These are phyloP conservation scores for Alternaria gansuensis DNA, from an alignment of 2,329 filamentous ascomycete genomes.

Conservation along the genomic window DNA sequence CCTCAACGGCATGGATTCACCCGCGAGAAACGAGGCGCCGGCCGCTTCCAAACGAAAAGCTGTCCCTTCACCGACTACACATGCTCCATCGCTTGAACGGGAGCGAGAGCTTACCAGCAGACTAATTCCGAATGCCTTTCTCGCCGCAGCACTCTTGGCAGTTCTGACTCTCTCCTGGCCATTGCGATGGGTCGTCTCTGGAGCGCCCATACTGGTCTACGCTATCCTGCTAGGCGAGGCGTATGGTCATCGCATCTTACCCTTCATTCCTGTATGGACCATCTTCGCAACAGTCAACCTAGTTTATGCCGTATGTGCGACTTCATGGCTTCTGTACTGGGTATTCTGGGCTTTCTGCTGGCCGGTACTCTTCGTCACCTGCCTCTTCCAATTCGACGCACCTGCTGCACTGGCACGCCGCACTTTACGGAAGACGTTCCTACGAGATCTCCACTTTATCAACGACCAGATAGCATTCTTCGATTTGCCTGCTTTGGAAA, in stretches of 20 bases:
- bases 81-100: conserved; percentile 18
- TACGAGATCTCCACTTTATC: conserved; percentile 60
- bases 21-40: conserved; percentile 16
- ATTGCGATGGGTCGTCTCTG: conserved; percentile 54
- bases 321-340: conserved; percentile 63
- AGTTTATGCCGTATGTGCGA: conserved; percentile 58
- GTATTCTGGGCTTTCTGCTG: conserved; percentile 57
- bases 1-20: conserved; percentile 21
- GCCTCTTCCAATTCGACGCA: conserved; percentile 58
- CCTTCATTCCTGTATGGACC: conserved; percentile 58
- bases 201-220: conserved; percentile 53
- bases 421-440: conserved; percentile 49
- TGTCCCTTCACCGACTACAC: conserved; percentile 17
- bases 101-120: conserved; percentile 26
- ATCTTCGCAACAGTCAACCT: conserved; percentile 59
- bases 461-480: conserved; percentile 62
- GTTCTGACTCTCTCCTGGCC: conserved; percentile 30
- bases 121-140: conserved; percentile 27
- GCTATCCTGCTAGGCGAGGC: conserved; percentile 50
- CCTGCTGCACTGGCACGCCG: conserved; percentile 51
- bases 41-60: conserved; percentile 25
- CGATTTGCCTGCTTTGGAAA: conserved; percentile 62
- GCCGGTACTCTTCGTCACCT: conserved; percentile 54
- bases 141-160: conserved; percentile 21
- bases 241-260: conserved; percentile 54